These are phyloP conservation scores for Clohesyomyces aquaticus DNA, from an alignment of 495 filamentous ascomycete species.

Conservation along the genomic window DNA sequence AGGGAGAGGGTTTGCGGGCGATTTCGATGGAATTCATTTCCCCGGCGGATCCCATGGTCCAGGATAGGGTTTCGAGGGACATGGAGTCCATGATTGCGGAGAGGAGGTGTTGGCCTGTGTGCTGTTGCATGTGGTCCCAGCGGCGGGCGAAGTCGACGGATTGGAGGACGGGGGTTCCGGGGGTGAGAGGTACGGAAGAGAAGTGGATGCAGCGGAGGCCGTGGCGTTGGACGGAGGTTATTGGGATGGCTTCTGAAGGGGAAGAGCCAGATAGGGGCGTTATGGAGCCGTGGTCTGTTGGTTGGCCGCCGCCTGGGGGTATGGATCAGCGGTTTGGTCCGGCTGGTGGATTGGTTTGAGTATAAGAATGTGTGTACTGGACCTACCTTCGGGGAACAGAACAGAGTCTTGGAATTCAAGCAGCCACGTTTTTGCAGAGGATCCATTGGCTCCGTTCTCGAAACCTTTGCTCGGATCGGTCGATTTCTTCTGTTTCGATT, in stretches of 20 bases:
- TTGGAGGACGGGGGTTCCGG: conserved; percentile 20
- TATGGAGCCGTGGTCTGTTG: conserved; percentile 30
- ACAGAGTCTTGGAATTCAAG: conserved; percentile 30
- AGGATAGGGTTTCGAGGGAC: conserved; percentile 23
- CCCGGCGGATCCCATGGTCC: conserved; percentile 27
- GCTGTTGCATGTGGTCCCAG: conserved; percentile 38
- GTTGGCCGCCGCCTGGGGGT: conserved; percentile 13
- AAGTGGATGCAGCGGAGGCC: conserved; percentile 25
- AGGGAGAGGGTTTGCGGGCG: conserved; percentile 13
- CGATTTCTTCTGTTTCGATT: conserved; percentile 1
- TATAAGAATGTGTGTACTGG: neutral
- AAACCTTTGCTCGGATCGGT: neutral
- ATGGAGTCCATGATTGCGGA: conserved; percentile 28
- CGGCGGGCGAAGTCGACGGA: conserved; percentile 29
- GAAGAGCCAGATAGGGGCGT: conserved; percentile 5
- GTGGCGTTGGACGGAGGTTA: conserved; percentile 25
- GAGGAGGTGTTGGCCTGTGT: conserved; percentile 35
- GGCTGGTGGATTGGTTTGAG: neutral
- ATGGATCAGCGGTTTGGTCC: neutral
- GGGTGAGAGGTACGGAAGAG: conserved; percentile 17
- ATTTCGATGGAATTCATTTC: conserved; percentile 34
- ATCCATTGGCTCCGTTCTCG: neutral
- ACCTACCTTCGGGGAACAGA: conserved; percentile 27
- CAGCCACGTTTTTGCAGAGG: conserved; percentile 13
- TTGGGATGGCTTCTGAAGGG: neutral